Evolutionary conservation across 2,329 filamentous ascomycete genomes (phyloP).

Genomic region (Trichoderma brevicompactum): DNA sequence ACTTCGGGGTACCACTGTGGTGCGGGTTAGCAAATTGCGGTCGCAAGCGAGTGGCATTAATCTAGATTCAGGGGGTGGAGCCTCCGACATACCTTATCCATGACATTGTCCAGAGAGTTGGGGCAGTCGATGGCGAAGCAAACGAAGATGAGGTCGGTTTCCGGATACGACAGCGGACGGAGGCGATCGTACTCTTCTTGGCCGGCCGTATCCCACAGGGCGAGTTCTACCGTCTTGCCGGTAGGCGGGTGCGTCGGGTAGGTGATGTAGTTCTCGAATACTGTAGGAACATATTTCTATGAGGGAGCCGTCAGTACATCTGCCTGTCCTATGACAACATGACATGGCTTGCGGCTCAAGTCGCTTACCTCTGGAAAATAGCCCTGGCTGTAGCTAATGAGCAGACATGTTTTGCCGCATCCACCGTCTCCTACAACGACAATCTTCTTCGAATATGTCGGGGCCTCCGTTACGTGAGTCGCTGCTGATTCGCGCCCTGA

Average conservation of each 20-base stretch:
- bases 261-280: slow-evolving; percentile 99
- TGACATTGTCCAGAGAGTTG: slow-evolving; percentile 95
- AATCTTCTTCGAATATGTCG: slow-evolving; percentile 97
- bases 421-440: slow-evolving; percentile 98
- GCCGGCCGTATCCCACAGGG: slow-evolving; percentile 96
- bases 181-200: slow-evolving; percentile 98
- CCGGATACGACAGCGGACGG: slow-evolving; percentile 93
- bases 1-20: slow-evolving; percentile 98
- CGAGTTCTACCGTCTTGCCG: slow-evolving; percentile 94
- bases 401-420: slow-evolving; percentile 96
- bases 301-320: neutral
- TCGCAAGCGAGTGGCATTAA: neutral
- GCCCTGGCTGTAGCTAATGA: slow-evolving; percentile 98
- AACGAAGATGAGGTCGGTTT: slow-evolving; percentile 96
- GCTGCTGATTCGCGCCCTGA: slow-evolving; percentile 76
- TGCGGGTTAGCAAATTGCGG: slow-evolving; percentile 35
- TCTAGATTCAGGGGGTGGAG: neutral
- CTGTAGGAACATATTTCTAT: slow-evolving; percentile 99
- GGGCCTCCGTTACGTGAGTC: slow-evolving; percentile 87
- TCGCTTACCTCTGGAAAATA: slow-evolving; percentile 92
- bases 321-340: neutral
- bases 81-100: slow-evolving; percentile 79
- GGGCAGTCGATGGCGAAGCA: slow-evolving; percentile 99
- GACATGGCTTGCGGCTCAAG: neutral
- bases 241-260: slow-evolving; percentile 86